Base-by-base conservation (phyloP, 345 rosid species). In the Salix dunnii region DNA sequence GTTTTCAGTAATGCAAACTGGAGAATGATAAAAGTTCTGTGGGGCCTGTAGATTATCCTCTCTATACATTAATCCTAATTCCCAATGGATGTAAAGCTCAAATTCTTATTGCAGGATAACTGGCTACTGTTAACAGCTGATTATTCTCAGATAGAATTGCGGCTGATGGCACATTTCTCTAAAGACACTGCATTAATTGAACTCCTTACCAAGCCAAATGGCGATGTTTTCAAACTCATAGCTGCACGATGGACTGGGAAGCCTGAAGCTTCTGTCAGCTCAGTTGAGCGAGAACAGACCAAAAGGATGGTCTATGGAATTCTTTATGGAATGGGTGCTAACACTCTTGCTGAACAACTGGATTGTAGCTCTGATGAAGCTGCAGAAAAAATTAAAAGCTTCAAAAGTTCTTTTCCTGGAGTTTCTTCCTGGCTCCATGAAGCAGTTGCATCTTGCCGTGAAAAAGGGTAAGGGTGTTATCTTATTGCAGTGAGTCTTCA, bases 241-340 rank as follows among this genome's bases (percentile, higher is more conserved):
- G 91, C 98, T 74, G 93, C 94, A 77, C 85, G 79, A 83, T 96
- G 99, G 97, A 93, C 89, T 78, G 91, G 94, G 74, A 91, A 82
- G 84, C 78, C 89, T 11, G 91, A 87, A 85, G 90, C 75, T 74
- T 87, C 90, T 78, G 81, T 96, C 68, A 72, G 83, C 82, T 76
- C 89, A 60, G 75, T 79, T 64, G 97, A 95, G 81, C 85, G 99
- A 86, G 96, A 95, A 72, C 97, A 90, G 84, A 90, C 92, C 16
- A 95, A 95, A 85, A 89, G 98, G 77, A 82, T 95, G 94, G 87
- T 95, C 67, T 95, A 95, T 73, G 99, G 98, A 62, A 91, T 95
- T 85, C 94, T 95, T 35, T 95, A 95, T 84, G 99, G 99, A 81
- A 95, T 95, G 99, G 99, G 99, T 77, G 91, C 99, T 72, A 91